Evolutionary conservation across 257 asterid species (phyloP).

Genomic region (Nicotiana attenuata): DNA sequence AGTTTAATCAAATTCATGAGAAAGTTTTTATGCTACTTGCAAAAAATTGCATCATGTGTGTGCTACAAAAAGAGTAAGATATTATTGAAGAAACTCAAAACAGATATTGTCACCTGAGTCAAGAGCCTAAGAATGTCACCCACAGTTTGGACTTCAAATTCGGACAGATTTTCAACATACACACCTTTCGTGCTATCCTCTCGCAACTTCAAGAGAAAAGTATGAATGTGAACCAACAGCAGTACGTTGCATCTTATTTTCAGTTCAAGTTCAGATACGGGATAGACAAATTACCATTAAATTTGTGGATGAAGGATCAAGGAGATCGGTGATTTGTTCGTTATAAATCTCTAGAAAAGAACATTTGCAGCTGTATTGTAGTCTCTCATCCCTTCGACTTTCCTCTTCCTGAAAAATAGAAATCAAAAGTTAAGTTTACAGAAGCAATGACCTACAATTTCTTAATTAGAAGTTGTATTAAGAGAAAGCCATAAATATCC

Average conservation of each 20-base stretch:
- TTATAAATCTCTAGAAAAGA: slow-evolving; percentile 93
- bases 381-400: slow-evolving; percentile 71
- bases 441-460: slow-evolving; percentile 3
- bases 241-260: neutral
- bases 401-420: slow-evolving; percentile 69
- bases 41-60: neutral
- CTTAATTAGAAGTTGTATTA: slow-evolving; percentile 9
- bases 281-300: slow-evolving; percentile 55
- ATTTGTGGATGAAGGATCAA: slow-evolving; percentile 93
- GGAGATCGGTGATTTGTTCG: slow-evolving; percentile 91
- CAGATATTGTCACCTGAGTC: slow-evolving; percentile 55
- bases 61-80: neutral
- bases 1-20: slow-evolving; percentile 14
- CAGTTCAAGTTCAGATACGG: slow-evolving; percentile 5
- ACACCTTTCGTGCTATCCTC: slow-evolving; percentile 91
- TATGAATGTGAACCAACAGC: slow-evolving; percentile 14
- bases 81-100: slow-evolving; percentile 5
- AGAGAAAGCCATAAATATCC: slow-evolving; percentile 6
- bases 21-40: neutral
- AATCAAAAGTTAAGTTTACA: neutral
- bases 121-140: slow-evolving; percentile 84
- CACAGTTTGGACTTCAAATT: slow-evolving; percentile 82
- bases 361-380: slow-evolving; percentile 81
- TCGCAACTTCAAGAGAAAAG: slow-evolving; percentile 45
- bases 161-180: slow-evolving; percentile 91